Conservation (phyloP, 805 yeast species). For the Lipomyces spencermartinsiae region DNA sequence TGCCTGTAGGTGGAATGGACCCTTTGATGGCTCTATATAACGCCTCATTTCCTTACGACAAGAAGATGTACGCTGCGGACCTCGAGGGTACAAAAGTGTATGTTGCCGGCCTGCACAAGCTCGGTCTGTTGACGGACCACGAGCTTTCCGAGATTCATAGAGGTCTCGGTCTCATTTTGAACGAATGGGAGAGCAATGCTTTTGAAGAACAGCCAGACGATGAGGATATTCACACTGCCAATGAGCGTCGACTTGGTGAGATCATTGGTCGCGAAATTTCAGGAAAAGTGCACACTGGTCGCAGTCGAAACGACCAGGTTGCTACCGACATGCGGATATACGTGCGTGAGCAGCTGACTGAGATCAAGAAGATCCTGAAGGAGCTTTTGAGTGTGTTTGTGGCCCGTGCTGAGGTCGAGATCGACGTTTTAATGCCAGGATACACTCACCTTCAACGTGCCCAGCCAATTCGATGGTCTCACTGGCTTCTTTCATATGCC, state of each 20-base stretch:
- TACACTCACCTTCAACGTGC: conserved; percentile 98
- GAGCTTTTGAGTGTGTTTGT: conserved; percentile 59
- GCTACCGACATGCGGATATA: conserved; percentile 98
- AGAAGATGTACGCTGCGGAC: conserved; percentile 93
- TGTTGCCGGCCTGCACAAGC: conserved; percentile 81
- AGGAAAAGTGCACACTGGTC: conserved; percentile 99
- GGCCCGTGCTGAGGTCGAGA: conserved; percentile 81
- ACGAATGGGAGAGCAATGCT: conserved; percentile 77
- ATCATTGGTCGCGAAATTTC: conserved; percentile 91
- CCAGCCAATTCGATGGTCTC: conserved; percentile 99
- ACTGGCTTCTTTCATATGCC: conserved; percentile 93
- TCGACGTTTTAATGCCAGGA: conserved; percentile 96
- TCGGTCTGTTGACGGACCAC: conserved; percentile 72
- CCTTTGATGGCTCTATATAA: conserved; percentile 97
- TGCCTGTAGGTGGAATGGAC: conserved; percentile 67
- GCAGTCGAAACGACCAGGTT: conserved; percentile 98
- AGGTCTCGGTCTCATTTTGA: conserved; percentile 73
- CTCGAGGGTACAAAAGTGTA: conserved; percentile 92
- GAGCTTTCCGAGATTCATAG: conserved; percentile 83
- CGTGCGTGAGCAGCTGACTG: conserved; percentile 75
- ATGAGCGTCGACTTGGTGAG: conserved; percentile 97
- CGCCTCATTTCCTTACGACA: conserved; percentile 95
- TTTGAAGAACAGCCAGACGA: conserved; percentile 86
- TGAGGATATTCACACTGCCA: conserved; percentile 98
- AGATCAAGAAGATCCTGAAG: conserved; percentile 62